Evolutionary conservation across 2,329 filamentous ascomycete genomes (phyloP).

Genomic region (Beauveria sp.): DNA sequence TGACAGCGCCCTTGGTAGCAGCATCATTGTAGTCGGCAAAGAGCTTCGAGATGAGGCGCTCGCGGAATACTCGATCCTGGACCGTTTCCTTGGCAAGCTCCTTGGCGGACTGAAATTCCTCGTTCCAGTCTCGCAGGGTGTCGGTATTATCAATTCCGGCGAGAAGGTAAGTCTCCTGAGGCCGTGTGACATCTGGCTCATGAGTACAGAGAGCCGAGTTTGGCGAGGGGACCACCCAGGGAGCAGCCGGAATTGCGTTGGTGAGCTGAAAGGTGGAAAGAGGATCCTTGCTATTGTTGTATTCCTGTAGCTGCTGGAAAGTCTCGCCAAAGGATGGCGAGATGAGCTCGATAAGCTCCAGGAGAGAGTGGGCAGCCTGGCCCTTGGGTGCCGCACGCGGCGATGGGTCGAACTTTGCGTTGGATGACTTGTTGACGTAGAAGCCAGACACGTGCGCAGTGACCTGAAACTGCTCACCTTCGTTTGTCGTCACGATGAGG

Average conservation of each 20-base stretch:
- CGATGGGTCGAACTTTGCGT: conserved; percentile 87
- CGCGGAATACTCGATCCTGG: conserved; percentile 91
- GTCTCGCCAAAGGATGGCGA: conserved; percentile 75
- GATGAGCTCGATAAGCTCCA: conserved; percentile 68
- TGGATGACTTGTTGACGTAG: conserved; percentile 94
- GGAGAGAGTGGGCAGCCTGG: conserved; percentile 73
- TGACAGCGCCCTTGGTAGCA: conserved; percentile 80
- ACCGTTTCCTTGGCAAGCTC: conserved; percentile 91
- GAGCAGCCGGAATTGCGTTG: conserved; percentile 84
- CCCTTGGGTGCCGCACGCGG: conserved; percentile 74
- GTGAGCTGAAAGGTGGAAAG: conserved; percentile 92
- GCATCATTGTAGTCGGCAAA: conserved; percentile 98
- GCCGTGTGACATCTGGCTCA: conserved; percentile 74
- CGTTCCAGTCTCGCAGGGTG: conserved; percentile 95
- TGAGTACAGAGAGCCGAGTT: conserved; percentile 61
- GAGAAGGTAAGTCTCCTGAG: conserved; percentile 88
- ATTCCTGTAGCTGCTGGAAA: conserved; percentile 74
- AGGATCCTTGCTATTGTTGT: conserved; percentile 78
- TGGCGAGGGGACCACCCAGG: conserved; percentile 76
- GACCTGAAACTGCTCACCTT: conserved; percentile 91
- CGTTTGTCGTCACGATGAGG: conserved; percentile 79
- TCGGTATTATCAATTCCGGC: conserved; percentile 90
- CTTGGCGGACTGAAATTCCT: conserved; percentile 94
- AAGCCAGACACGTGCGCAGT: conserved; percentile 92
- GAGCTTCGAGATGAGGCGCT: conserved; percentile 87